Base-by-base conservation (phyloP, 192 early-diverging fungal genomes). In the Backusella liffmaniae region DNA sequence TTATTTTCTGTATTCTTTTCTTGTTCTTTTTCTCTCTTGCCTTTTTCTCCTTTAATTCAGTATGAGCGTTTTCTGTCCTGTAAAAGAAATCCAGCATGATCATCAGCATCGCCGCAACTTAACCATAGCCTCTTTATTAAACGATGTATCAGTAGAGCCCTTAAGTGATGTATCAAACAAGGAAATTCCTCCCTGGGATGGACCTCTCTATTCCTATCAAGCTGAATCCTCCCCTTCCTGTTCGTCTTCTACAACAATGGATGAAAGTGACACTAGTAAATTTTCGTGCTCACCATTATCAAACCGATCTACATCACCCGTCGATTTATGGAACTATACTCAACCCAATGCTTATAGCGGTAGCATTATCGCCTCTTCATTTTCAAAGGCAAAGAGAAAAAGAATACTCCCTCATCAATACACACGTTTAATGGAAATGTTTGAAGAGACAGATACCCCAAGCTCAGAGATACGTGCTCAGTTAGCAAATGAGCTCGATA, bases 371-470 rank as follows among this genome's bases (percentile, higher is more conserved):
- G 21, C 0, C 7, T 56, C 53, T 56, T 62, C 56, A 21, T 10
- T 73, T 2, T 30, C 83, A 37, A 92, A 92, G 74, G 91, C 91
- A 69, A 94, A 92, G 77, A 88, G 93, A 73, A 93, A 92, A 80
- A 83, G 90, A 73, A 92, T 92, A 53, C 91, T 91, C 23, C 85
- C 87, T 1, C 88, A 92, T 72, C 93, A 94, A 81, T 86, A 92
- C 9, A 85, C 86, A 65, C 84, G 88, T 77, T 86, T 94, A 26
- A 86, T 91, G 4, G 85, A 84, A 13, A 87, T 92, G 66, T 94
- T 94, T 79, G 84, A 88, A 4, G 84, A 87, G 71, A 92, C 90
- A 6, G 92, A 94, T 84, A 94, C 93, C 16, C 93, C 93, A 16
- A 90, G 87, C 18, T 91, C 90, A 68, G 91, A 93, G 73, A 83